These are phyloP conservation scores for Zygoascus biomembranicola DNA, from an alignment of 805 yeast genomes.

Conservation along the genomic window DNA sequence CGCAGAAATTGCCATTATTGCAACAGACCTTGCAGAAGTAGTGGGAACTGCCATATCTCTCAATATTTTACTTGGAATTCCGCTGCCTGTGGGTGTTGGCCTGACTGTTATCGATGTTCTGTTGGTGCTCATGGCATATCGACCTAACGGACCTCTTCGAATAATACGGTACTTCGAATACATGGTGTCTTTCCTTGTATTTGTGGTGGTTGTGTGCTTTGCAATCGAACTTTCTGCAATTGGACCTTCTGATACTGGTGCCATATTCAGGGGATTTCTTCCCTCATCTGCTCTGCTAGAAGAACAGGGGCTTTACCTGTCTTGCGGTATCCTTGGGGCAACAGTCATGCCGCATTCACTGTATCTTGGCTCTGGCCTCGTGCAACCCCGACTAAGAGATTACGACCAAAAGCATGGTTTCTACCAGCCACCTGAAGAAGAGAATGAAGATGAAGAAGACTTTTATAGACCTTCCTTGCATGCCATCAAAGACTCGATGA, in stretches of 20 bases:
- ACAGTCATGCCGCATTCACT: slow-evolving; percentile 93
- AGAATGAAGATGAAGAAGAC: slow-evolving; percentile 7
- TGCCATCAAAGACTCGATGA: slow-evolving; percentile 73
- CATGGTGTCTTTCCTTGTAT: slow-evolving; percentile 62
- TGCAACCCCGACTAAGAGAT: slow-evolving; percentile 73
- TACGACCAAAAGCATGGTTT: slow-evolving; percentile 55
- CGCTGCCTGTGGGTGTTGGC: slow-evolving; percentile 65
- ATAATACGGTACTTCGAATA: slow-evolving; percentile 71
- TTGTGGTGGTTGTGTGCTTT: slow-evolving; percentile 70
- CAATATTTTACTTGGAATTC: slow-evolving; percentile 66
- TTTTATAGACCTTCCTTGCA: slow-evolving; percentile 63
- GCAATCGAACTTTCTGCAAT: slow-evolving; percentile 49
- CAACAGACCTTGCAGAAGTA: slow-evolving; percentile 90
- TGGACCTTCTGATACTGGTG: slow-evolving; percentile 41
- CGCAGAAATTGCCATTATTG: slow-evolving; percentile 82
- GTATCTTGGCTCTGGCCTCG: slow-evolving; percentile 78
- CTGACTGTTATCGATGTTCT: slow-evolving; percentile 78
- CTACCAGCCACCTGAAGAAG: slow-evolving; percentile 24
- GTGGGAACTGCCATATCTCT: slow-evolving; percentile 88
- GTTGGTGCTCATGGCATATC: slow-evolving; percentile 68
- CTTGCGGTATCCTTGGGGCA: slow-evolving; percentile 84
- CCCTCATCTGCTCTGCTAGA: slow-evolving; percentile 56
- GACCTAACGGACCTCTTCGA: slow-evolving; percentile 65
- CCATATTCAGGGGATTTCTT: slow-evolving; percentile 56
- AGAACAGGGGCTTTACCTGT: slow-evolving; percentile 60